Evolutionary conservation across 108 stramenopile genomes (phyloP), one percentile per base, ranked within the genome.

Genomic region (Stephanodiscus triporus): DNA sequence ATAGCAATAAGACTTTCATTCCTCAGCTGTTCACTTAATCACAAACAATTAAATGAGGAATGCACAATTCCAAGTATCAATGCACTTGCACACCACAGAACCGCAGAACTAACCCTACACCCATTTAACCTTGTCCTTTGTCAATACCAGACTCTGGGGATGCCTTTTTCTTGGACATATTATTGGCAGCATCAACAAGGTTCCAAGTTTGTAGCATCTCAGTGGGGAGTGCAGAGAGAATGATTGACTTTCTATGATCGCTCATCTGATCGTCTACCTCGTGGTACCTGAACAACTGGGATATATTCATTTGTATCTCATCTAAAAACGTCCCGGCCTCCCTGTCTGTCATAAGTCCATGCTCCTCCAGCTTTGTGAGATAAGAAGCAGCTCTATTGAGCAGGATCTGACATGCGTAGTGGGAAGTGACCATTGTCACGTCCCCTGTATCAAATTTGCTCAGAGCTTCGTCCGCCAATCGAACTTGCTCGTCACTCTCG

Each of bases 401-500:
- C 32, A 94, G 68, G 38, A 91, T 84, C 27, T 77, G 81, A 64
- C 93, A 94, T 14, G 85, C 76, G 45, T 85, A 87, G 84, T 89
- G 91, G 27, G 87, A 86, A 53, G 74, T 68, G 2, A 85, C 80
- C 45, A 70, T 42, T 26, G 70, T 57, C 4, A 85, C 77, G 60
- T 86, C 80, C 5, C 71, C 38, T 14, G n/a, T 53, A 20, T 81
- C 80, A 23, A 75, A 72, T 10, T 71, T 38, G 1, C 63, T 40
- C 11, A 93, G 68, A 9, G 60, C 64, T 24, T 75, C 53, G 14
- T 83, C 71, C 0, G 89, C 89, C 36, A 57, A n/a, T 14, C 26
- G 17, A 20, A 76, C 67, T 66, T 88, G 84, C 9, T 27, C 11
- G 23, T 62, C 48, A 38, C 85, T 85, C 75, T 93, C 92, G 38